Evolutionary conservation across 2,329 filamentous ascomycete species (phyloP).

Genomic region (Epichloe aotearoae): DNA sequence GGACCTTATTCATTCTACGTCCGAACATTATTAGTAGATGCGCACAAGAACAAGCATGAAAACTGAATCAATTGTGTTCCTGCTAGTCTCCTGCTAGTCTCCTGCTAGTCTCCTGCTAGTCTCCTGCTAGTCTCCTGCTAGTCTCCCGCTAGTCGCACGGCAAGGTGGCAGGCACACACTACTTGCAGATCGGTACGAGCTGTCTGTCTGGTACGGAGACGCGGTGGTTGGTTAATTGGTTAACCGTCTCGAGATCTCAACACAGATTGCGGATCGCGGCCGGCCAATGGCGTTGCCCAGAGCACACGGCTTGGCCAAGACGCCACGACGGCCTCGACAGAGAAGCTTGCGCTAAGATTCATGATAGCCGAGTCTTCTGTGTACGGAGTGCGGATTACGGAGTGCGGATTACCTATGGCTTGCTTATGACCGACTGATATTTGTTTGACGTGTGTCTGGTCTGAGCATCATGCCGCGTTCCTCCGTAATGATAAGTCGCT

Average conservation of each 20-base stretch:
- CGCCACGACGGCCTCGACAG: background rate
- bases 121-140: no score
- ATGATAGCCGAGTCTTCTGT: no score
- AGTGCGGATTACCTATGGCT: no score
- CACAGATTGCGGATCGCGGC: background rate
- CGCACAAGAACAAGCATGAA: background rate
- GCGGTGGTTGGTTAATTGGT: background rate
- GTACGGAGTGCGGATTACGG: no score
- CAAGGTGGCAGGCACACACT: background rate
- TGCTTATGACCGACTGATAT: no score
- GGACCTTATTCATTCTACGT: no score
- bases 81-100: background rate
- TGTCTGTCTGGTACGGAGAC: background rate
- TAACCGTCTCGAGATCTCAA: background rate
- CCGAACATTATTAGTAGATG: background rate
- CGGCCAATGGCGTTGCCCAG: slow-evolving; percentile 1
- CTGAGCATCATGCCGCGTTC: no score
- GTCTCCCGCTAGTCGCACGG: background rate
- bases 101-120: background rate
- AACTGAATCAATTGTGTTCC: background rate
- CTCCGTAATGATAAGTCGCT: background rate
- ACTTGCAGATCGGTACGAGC: background rate
- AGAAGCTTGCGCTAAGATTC: no score
- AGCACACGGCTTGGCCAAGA: background rate
- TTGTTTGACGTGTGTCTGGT: no score